Evolutionary conservation across 2,329 filamentous ascomycete genomes (phyloP), one percentile per base, ranked within the genome.

Genomic region (Neurospora crassa): DNA sequence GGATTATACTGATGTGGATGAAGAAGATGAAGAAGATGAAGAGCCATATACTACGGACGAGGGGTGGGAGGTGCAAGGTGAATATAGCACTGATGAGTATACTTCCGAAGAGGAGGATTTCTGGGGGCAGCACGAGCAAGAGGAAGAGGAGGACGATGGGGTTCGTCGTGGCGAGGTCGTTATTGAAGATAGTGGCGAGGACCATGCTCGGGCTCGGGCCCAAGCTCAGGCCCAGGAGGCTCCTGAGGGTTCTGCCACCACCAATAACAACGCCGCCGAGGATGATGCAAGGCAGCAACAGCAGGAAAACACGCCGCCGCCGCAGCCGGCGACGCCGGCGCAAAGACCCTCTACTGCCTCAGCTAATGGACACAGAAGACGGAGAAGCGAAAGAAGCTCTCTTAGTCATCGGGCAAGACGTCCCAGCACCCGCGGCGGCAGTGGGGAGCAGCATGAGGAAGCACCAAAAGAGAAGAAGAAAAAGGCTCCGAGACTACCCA

Each of bases 401-500:
- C 53, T 34, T 37, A 34, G 53, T 37, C 53, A 63, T 63, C 53
- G 53, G 7, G 29, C 29, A 29, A 63, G 53, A 34, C 53, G 53
- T 10, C 2, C 24, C 20, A 63, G 53, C 34, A 34, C 53, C 8
- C 53, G 53, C 29, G 37, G 53, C 24, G 53, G 45, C 45, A 53
- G 20, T 12, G 47, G 20, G 6, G 47, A 63, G 8, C 53, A 29
- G 8, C 14, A 34, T 8, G 14, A 63, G 4, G 14, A 63, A 34
- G 16, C 24, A 18, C 53, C 53, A 5, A 63, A 63, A 24, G 53
- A 63, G 53, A 63, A 63, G 53, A 63, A 63, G 53, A 63, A 63
- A 24, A 63, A 63, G 8, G 53, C 53, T 5, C 53, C 53, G 6
- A 67, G 75, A 45, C 77, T 99, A 76, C 96, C 96, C 3, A 97